Evolutionary conservation across 2,329 filamentous ascomycete species (phyloP).

Genomic region (Beauveria sp.): DNA sequence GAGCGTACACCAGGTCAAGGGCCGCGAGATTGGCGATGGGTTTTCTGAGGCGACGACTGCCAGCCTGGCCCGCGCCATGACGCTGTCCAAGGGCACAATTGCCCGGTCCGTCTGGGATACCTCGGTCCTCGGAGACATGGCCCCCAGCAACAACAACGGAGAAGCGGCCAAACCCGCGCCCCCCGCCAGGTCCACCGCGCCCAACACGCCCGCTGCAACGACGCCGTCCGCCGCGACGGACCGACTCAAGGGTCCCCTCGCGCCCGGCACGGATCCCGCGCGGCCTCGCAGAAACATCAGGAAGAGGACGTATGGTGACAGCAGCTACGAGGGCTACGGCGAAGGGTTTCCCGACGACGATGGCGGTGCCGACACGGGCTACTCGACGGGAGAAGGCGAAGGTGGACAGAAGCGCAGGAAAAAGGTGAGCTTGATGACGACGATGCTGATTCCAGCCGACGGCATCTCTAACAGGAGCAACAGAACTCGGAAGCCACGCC

Average conservation of each 20-base stretch:
- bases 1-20: constrained; percentile 45
- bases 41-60: constrained; percentile 37
- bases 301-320: constrained; percentile 70
- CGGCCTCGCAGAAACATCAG: constrained; percentile 60
- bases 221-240: constrained; percentile 24
- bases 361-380: constrained; percentile 46
- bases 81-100: constrained; percentile 51
- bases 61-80: constrained; percentile 42
- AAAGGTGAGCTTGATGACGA: constrained; percentile 43
- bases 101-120: constrained; percentile 49
- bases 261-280: constrained; percentile 35
- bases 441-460: too few species aligned
- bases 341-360: constrained; percentile 67
- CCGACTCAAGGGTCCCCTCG: constrained; percentile 31
- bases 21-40: constrained; percentile 47
- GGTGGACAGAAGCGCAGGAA: constrained; percentile 58
- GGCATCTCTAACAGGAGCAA: constrained; percentile 3
- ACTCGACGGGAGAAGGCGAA: constrained; percentile 66
- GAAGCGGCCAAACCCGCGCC: constrained; percentile 31
- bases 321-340: constrained; percentile 66
- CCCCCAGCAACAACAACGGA: constrained; percentile 29
- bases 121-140: constrained; percentile 50
- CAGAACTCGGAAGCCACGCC: constrained; percentile 41
- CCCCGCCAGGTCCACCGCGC: constrained; percentile 41
- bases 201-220: constrained; percentile 41